phyloP scores from a whole-genome alignment of 345 rosid genomes.

The Firmiana major region DNA sequence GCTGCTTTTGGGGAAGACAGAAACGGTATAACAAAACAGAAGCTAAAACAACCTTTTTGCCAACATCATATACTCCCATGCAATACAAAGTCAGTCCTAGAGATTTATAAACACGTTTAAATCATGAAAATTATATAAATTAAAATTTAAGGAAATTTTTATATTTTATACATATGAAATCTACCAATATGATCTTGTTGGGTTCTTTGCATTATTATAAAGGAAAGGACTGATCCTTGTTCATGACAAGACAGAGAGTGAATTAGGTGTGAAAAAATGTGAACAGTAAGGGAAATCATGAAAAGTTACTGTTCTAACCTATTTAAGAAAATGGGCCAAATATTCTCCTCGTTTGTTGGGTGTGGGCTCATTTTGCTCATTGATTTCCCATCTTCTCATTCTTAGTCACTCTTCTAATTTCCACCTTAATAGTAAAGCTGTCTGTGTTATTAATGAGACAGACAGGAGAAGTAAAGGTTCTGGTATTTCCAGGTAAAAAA shows the following conservation, averaged over 20 bases:
- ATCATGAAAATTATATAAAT: too few relatives aligned
- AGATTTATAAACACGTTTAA: too few relatives aligned
- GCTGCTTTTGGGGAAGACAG: not conserved
- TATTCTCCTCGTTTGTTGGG: conserved; percentile 35
- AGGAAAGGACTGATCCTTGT: not conserved
- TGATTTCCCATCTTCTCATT: conserved; percentile 14
- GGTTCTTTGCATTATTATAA: not conserved
- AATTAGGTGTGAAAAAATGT: not conserved
- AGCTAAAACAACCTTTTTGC: not conserved
- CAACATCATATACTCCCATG: not conserved
- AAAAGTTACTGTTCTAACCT: conserved; percentile 33
- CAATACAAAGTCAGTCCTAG: too few relatives aligned
- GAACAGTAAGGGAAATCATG: conserved; percentile 24
- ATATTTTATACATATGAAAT: too few relatives aligned
- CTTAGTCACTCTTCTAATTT: not conserved
- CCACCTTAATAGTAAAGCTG: not conserved
- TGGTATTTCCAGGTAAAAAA: not conserved
- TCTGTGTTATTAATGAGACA: not conserved
- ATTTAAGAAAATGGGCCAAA: conserved; percentile 33
- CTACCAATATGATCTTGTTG: too few relatives aligned
- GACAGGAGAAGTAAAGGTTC: not conserved
- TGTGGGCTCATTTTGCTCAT: conserved; percentile 26
- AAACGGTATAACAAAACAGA: not conserved
- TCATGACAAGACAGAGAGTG: not conserved
- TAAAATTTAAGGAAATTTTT: too few relatives aligned